Evolutionary conservation across 228 moss, liverwort and hornwort genomes (phyloP), one percentile per base, ranked within the genome.

Genomic region (Sphagnum fallax): DNA sequence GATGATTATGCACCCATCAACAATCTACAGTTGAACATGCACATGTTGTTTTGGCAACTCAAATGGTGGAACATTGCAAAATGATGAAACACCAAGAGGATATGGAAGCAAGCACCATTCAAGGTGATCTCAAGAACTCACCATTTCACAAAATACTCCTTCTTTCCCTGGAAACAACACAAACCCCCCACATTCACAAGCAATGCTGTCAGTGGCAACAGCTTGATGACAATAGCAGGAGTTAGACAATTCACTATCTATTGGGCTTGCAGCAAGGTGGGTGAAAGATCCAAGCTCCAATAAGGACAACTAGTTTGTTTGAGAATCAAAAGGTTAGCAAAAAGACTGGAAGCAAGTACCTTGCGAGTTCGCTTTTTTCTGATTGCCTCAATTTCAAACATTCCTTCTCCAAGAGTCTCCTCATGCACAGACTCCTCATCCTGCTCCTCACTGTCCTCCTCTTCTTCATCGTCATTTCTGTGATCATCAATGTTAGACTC

Each of bases 91-190:
- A 15, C 15, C 11, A 60, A 15, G 15, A 60, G 15, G 11, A 60
- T 11, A 60, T 11, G 59, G 12, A 55, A 55, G 9, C 8, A 55
- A 32, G 32, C 32, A 32, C 32, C 32, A 55, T 55, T 8, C 32
- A 32, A 32, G 2, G 32, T 49, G 9, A 50, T 49, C 15, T 59
- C 49, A 14, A 5, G 59, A 75, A 72, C 94, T 84, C 66, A 95
- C 95, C 95, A 92, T 82, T 95, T 95, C 51, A 95, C 89, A 10
- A 92, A 77, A 72, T 88, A 90, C 69, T 95, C 95, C 60, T 90
- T 85, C 77, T 92, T 95, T 63, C 95, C 95, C 95, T 95, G 86
- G 51, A 58, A 48, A 66, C 16, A 69, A 74, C 18, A 50, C 50
- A 64, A 18, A n/a, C 58, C 47, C 32, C 32, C 32, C 32, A 32